Base-by-base conservation (phyloP, 2,329 filamentous ascomycete genomes). In the Lachnellula suecica region DNA sequence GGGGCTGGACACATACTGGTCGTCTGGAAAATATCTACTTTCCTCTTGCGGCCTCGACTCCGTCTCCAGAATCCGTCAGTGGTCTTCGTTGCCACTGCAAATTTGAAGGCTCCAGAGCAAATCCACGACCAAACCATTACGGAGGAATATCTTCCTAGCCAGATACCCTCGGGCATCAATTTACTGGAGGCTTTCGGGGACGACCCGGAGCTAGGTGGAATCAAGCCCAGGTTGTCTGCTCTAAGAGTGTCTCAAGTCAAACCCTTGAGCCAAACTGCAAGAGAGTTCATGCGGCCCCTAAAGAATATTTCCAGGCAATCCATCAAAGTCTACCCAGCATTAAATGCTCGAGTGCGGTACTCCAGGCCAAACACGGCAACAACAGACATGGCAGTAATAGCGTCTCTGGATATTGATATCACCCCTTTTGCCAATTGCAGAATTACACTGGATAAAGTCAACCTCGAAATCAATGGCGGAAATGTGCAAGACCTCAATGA, bases 341-440 rank as follows among this genome's bases (percentile, higher is more conserved):
- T 91, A 10, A 88, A 91, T 66, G 86, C 87, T 44, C 80, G 88
- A 38, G 81, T 92, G 51, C 79, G 87, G 44, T 91, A 91, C 66
- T 84, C 87, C 4, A 79, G 84, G 54, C 78, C 87, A 6, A 81
- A 78, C 60, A 73, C 75, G 8, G 82, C 84, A 3, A 72, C 82
- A 6, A 60, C 52, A 9, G 82, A 79, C 53, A 69, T 82, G 3
- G 78, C 83, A 17, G 73, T 90, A 11, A 79, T 91, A 53, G 86
- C 87, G 8, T 81, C 88, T 47, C 73, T 92, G 4, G 88, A 91
- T 64, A 70, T 91, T 35, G 88, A 91, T 69, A 85, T 89, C 56
- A 88, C 87, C 0, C 79, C 84, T 6, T 83, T 86, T 65, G 82
- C 87, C 52, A 81, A 85, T 44, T 89, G 83, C 67, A 79, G 83